These are phyloP conservation scores for Fonsecaea pedrosoi DNA, from an alignment of 2,329 filamentous ascomycete species.

Conservation along the genomic window DNA sequence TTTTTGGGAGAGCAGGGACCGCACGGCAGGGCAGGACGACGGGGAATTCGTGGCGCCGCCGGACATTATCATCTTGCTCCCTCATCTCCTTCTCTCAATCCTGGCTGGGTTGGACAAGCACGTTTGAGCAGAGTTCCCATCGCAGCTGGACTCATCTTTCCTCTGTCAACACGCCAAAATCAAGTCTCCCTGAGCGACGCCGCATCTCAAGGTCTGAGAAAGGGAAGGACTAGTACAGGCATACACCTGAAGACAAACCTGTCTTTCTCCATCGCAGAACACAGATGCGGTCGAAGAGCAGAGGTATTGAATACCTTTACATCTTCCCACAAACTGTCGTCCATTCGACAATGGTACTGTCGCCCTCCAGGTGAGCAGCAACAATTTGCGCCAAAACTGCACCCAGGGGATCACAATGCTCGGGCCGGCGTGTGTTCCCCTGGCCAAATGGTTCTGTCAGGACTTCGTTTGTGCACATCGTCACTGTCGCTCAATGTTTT, in stretches of 20 bases:
- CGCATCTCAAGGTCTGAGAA: neutral
- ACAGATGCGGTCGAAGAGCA: neutral
- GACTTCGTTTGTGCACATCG: neutral
- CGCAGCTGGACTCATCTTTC: neutral
- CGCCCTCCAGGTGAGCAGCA: neutral
- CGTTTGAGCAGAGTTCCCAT: neutral
- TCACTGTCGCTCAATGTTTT: neutral
- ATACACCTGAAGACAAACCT: neutral
- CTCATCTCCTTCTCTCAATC: neutral
- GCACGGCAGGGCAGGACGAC: too few relatives aligned
- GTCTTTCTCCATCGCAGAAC: neutral
- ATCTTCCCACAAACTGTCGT: neutral
- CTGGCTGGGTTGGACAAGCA: neutral
- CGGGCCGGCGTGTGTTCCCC: neutral
- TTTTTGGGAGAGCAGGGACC: neutral
- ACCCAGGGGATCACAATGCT: neutral
- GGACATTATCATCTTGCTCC: neutral
- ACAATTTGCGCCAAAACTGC: neutral
- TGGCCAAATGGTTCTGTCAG: neutral
- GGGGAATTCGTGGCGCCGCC: neutral
- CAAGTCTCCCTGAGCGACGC: too few relatives aligned
- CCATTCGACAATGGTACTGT: neutral
- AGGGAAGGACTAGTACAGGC: neutral
- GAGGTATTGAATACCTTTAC: neutral
- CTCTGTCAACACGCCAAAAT: neutral